These are phyloP conservation scores for Populus davidiana DNA, from an alignment of 345 rosid genomes.

Conservation along the genomic window DNA sequence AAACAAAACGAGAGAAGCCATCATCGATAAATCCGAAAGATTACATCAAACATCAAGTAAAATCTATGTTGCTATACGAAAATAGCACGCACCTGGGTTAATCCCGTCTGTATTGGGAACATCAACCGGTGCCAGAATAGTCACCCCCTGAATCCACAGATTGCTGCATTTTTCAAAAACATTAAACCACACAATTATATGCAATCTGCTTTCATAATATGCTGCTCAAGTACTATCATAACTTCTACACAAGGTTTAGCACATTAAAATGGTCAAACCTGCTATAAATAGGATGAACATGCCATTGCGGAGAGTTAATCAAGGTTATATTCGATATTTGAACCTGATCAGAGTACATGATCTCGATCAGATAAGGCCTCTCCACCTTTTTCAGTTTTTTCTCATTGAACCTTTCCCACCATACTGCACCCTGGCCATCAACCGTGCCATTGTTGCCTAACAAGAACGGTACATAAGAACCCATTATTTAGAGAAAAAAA, in stretches of 20 bases:
- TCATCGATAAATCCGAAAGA: not conserved
- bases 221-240: too few species aligned
- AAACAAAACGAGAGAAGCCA: not conserved
- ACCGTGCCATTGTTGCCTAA: conserved; percentile 63
- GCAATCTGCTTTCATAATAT: not conserved
- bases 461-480: not conserved
- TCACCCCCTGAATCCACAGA: conserved; percentile 49
- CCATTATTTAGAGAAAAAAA: not conserved
- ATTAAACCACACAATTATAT: not conserved
- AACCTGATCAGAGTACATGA: conserved; percentile 39
- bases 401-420: conserved; percentile 60
- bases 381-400: conserved; percentile 32
- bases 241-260: too few species aligned
- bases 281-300: conserved; percentile 61
- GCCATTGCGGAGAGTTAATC: conserved; percentile 57
- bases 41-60: not conserved
- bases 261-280: conserved; percentile 28
- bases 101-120: conserved; percentile 85
- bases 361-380: conserved; percentile 55
- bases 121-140: conserved; percentile 61
- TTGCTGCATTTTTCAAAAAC: conserved; percentile 24
- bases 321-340: conserved; percentile 52
- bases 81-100: conserved; percentile 54
- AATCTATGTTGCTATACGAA: not conserved
- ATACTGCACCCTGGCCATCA: conserved; percentile 58